Conservation (phyloP, 148 eudicot species). For the Hydrangea macrophylla region DNA sequence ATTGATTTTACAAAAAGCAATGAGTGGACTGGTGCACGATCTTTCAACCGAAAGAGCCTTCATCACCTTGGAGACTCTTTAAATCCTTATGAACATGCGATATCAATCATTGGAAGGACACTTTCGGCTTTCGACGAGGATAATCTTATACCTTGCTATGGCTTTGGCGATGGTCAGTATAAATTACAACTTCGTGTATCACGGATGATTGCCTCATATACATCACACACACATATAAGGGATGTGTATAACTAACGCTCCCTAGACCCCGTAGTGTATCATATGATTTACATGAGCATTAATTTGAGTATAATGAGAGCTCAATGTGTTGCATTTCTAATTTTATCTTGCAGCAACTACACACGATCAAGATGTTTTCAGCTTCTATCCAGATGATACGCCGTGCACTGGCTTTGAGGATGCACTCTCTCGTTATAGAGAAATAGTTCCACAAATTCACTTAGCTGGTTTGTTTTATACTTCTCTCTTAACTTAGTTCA, state of each 20-base stretch:
- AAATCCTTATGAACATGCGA: constrained; percentile 40
- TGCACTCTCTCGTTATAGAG: constrained; percentile 33
- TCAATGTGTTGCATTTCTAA: neutral
- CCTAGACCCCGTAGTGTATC: too few relatives aligned
- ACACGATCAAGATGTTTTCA: constrained; percentile 39
- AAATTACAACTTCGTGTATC: neutral
- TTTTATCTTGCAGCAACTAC: constrained; percentile 26
- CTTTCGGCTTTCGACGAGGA: constrained; percentile 37
- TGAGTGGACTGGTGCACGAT: constrained; percentile 32
- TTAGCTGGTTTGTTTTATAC: constrained; percentile 25
- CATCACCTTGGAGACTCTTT: constrained; percentile 28
- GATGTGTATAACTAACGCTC: too few relatives aligned
- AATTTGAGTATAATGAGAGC: neutral
- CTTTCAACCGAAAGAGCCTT: constrained; percentile 26
- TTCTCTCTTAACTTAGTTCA: neutral
- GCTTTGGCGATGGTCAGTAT: constrained; percentile 34
- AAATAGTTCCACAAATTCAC: constrained; percentile 28
- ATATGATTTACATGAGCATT: neutral
- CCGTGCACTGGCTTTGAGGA: constrained; percentile 38
- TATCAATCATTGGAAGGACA: constrained; percentile 38
- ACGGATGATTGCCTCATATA: too few relatives aligned
- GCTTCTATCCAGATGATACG: constrained; percentile 28
- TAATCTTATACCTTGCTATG: constrained; percentile 38
- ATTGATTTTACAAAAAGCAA: constrained; percentile 44
- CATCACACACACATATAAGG: too few relatives aligned